Evolutionary conservation across 2,329 filamentous ascomycete species (phyloP).

Genomic region (Colletotrichum agaves): DNA sequence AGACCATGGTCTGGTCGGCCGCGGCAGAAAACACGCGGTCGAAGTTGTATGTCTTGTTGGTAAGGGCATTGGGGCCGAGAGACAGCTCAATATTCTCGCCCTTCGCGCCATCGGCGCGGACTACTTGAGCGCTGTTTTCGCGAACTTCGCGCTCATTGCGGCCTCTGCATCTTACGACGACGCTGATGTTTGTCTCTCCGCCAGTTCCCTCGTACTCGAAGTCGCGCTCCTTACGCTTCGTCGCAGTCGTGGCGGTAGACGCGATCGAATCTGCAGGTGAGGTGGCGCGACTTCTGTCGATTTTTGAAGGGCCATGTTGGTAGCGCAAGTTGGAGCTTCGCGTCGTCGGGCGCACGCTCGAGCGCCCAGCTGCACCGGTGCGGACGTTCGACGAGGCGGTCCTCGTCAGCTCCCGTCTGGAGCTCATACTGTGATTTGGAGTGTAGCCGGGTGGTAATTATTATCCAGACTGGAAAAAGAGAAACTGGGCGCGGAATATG

Average conservation of each 20-base stretch:
- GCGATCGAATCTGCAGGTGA: conserved; percentile 79
- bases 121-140: conserved; percentile 94
- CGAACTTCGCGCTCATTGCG: conserved; percentile 91
- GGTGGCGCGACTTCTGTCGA: conserved; percentile 58
- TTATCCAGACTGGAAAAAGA: neutral
- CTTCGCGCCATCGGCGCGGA: conserved; percentile 88
- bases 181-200: conserved; percentile 96
- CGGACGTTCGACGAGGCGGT: conserved; percentile 30
- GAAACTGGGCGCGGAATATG: neutral
- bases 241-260: conserved; percentile 67
- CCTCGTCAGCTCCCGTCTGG: conserved; percentile 39
- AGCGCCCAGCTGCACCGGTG: conserved; percentile 30
- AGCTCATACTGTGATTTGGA: conserved; percentile 26
- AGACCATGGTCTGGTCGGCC: conserved; percentile 92
- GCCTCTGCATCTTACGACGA: conserved; percentile 93
- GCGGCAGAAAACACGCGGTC: conserved; percentile 97
- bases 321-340: conserved; percentile 37
- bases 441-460: neutral
- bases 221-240: conserved; percentile 89
- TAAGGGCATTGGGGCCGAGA: conserved; percentile 92
- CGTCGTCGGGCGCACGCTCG: conserved; percentile 30
- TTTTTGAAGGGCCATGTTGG: conserved; percentile 33
- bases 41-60: conserved; percentile 96
- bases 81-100: conserved; percentile 86
- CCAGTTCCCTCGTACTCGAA: conserved; percentile 74